A percentile compares a stretch with the other conserved stretches of the same genome.
These are phyloP conservation scores for Toxoplasma gondii DNA, from an alignment of 169 alveolate genomes.

Conservation along the genomic window DNA sequence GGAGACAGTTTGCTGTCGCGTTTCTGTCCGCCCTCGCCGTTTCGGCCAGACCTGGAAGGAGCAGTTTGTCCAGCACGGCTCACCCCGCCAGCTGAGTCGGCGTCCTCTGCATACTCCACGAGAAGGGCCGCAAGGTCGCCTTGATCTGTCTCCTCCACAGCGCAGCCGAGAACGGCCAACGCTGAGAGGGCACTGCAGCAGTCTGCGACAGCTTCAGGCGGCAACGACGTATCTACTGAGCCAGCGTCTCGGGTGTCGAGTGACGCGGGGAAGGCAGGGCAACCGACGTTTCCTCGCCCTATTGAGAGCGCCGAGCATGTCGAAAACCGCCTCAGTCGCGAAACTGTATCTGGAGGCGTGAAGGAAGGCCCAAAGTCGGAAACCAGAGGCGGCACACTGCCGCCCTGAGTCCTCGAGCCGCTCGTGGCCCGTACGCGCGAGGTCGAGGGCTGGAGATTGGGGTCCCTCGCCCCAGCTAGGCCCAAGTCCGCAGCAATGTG, in stretches of 20 bases:
- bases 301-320: neutral
- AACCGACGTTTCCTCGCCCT: neutral
- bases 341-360: neutral
- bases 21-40: neutral
- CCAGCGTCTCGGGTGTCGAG: neutral
- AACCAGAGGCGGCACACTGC: neutral
- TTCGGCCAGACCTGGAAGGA: neutral
- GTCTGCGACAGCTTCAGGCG: neutral
- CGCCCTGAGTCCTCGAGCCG: neutral
- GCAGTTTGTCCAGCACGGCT: neutral
- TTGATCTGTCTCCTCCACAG: neutral
- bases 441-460: neutral
- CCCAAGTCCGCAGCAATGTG: neutral
- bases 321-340: neutral
- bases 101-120: neutral
- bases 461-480: neutral
- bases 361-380: neutral
- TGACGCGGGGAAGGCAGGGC: neutral
- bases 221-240: neutral
- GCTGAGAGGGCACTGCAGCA: conserved; percentile 23
- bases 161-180: conserved; percentile 37
- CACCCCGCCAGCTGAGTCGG: neutral
- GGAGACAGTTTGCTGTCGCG: neutral
- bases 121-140: conserved; percentile 16
- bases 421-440: neutral